Conservation (phyloP, 257 asterid species). For the Nicotiana paniculata region DNA sequence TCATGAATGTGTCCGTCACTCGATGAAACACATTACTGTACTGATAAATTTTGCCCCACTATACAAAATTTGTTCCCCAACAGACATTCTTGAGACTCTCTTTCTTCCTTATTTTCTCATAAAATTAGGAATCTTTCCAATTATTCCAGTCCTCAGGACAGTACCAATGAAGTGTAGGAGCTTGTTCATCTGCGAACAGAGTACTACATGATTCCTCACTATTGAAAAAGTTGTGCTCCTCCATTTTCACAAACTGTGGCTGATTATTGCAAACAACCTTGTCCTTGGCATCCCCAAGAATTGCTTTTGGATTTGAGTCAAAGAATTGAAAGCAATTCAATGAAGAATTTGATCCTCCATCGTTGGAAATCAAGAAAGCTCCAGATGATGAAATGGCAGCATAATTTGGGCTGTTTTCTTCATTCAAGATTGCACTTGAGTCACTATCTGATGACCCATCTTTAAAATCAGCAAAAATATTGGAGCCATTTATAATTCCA, state of each 20-base stretch:
- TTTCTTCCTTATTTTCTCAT: background rate
- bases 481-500: slow-evolving; percentile 15
- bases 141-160: slow-evolving; percentile 66
- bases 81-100: background rate
- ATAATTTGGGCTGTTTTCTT: slow-evolving; percentile 46
- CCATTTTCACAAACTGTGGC: slow-evolving; percentile 65
- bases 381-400: slow-evolving; percentile 40
- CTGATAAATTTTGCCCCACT: background rate
- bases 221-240: slow-evolving; percentile 63
- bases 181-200: slow-evolving; percentile 70
- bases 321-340: slow-evolving; percentile 24
- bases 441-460: slow-evolving; percentile 76
- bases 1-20: no score
- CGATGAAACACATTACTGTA: background rate
- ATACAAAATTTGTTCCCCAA: background rate
- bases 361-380: slow-evolving; percentile 19
- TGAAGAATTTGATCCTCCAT: background rate
- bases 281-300: slow-evolving; percentile 27
- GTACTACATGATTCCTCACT: slow-evolving; percentile 72
- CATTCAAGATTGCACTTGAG: slow-evolving; percentile 74
- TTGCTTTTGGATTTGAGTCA: slow-evolving; percentile 18
- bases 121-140: slow-evolving; percentile 18
- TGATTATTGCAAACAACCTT: slow-evolving; percentile 21
- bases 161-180: slow-evolving; percentile 84
- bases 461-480: slow-evolving; percentile 36